Conservation (phyloP, 768 basidiomycete species). For the Serendipita vermifera region DNA sequence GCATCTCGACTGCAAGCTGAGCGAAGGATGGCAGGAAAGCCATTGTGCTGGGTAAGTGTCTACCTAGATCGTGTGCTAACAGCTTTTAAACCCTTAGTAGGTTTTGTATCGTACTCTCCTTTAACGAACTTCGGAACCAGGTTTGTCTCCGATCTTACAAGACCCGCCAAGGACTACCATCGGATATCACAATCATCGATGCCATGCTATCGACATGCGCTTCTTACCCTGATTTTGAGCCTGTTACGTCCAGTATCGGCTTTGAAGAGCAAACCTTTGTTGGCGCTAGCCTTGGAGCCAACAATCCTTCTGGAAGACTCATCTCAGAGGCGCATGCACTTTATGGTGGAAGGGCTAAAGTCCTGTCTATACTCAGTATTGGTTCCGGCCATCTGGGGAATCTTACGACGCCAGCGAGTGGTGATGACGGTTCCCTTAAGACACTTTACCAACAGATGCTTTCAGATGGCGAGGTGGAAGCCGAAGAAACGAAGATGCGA, state of each 20-base stretch:
- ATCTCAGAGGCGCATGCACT: conserved; percentile 1
- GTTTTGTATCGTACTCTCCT: neutral
- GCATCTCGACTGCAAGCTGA: neutral
- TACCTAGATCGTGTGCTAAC: too few species aligned
- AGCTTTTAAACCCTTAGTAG: neutral
- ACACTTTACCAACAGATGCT: neutral
- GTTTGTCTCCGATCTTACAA: neutral
- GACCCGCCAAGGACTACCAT: neutral
- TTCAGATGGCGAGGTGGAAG: neutral
- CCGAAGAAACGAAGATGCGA: neutral
- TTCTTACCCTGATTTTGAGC: neutral
- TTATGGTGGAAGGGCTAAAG: neutral
- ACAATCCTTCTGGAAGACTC: neutral
- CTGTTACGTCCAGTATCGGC: neutral
- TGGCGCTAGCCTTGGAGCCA: neutral
- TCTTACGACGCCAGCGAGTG: neutral
- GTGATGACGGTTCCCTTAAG: neutral
- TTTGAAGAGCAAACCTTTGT: neutral
- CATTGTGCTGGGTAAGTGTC: neutral
- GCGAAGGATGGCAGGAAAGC: neutral
- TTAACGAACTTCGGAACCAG: neutral
- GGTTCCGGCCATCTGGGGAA: neutral
- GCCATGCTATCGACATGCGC: neutral
- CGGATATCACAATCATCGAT: neutral
- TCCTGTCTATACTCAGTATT: neutral